These are phyloP conservation scores for Hyphopichia buzzinii DNA, from an alignment of 1,139 yeast genomes.

Conservation along the genomic window DNA sequence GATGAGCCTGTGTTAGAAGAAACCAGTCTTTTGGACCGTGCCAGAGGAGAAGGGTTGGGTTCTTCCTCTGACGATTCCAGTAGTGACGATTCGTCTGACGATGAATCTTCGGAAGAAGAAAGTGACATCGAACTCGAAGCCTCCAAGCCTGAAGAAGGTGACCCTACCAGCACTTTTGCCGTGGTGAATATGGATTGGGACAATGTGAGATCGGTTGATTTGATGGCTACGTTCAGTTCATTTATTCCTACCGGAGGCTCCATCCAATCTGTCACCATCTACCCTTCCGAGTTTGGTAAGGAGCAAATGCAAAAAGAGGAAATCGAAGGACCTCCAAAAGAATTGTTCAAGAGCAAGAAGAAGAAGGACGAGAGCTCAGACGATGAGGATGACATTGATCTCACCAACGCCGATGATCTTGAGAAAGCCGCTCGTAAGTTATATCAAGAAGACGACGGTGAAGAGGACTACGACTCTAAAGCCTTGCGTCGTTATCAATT, in stretches of 20 bases:
- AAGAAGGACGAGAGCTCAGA: slow-evolving; percentile 26
- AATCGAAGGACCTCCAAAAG: slow-evolving; percentile 88
- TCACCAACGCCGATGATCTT: slow-evolving; percentile 40
- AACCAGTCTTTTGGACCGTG: slow-evolving; percentile 47
- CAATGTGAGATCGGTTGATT: slow-evolving; percentile 76
- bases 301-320: slow-evolving; percentile 90
- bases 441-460: slow-evolving; percentile 70
- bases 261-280: slow-evolving; percentile 70
- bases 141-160: slow-evolving; percentile 74
- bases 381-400: slow-evolving; percentile 44
- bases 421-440: slow-evolving; percentile 61
- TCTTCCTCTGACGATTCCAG: slow-evolving; percentile 26
- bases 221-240: slow-evolving; percentile 86
- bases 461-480: slow-evolving; percentile 69
- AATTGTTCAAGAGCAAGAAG: slow-evolving; percentile 56
- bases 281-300: slow-evolving; percentile 92
- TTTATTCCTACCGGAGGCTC: slow-evolving; percentile 79
- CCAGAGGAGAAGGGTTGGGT: slow-evolving; percentile 63
- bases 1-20: slow-evolving; percentile 15
- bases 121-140: slow-evolving; percentile 57
- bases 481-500: slow-evolving; percentile 78
- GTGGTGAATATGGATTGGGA: slow-evolving; percentile 99
- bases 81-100: slow-evolving; percentile 35
- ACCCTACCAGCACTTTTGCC: slow-evolving; percentile 78
- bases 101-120: slow-evolving; percentile 38